Conservation (phyloP, 116 monocot species). For the Iris pallida region DNA sequence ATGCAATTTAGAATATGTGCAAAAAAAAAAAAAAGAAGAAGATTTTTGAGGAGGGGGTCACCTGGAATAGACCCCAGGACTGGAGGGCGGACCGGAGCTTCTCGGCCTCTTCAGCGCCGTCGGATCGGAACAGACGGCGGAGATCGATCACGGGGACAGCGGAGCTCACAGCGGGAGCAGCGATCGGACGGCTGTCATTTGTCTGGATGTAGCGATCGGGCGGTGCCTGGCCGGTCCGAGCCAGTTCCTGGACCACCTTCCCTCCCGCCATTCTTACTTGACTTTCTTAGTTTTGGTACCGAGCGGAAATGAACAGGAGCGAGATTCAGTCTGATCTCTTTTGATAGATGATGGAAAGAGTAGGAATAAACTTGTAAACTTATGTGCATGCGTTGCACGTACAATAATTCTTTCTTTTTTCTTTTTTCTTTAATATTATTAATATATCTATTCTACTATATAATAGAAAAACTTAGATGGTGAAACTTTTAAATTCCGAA, state of each 20-base stretch:
- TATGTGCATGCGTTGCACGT: no score
- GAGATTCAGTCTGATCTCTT: no score
- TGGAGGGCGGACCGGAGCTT: constrained; percentile 13
- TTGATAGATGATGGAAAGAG: no score
- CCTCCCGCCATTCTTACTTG: background rate
- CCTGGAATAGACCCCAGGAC: constrained; percentile 23
- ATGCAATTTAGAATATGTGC: background rate
- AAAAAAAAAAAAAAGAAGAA: background rate
- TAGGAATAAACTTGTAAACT: no score
- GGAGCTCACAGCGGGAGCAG: background rate
- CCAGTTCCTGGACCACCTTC: constrained; percentile 18
- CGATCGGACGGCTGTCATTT: constrained; percentile 8
- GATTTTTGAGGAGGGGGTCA: background rate
- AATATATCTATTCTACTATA: no score
- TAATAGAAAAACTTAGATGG: no score
- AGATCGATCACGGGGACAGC: constrained; percentile 13
- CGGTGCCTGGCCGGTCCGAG: constrained; percentile 1
- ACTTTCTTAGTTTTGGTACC: no score
- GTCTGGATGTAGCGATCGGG: constrained; percentile 7
- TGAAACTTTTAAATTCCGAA: no score
- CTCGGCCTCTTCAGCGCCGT: background rate
- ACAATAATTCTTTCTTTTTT: no score
- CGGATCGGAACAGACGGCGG: constrained; percentile 7
- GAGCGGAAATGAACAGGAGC: no score
- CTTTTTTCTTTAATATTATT: no score